Evolutionary conservation across 345 rosid genomes (phyloP), one percentile per base, ranked within the genome.

Genomic region (Populus davidiana): DNA sequence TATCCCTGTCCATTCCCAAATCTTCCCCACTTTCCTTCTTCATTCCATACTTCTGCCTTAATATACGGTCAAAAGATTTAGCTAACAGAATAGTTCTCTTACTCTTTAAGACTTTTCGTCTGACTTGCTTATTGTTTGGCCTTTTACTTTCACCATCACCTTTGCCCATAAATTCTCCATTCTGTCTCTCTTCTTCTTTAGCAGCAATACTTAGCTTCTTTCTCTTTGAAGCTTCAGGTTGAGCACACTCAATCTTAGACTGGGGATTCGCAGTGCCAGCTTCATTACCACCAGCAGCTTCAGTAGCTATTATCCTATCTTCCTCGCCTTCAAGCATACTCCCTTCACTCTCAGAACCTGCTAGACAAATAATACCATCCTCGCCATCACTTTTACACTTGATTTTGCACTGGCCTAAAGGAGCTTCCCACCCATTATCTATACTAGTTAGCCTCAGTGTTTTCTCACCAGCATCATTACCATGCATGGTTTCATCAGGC

Each of bases 151-250:
- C 56, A 69, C 6, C 35, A 29, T 27, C 38, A 2, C 5, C 31
- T 64, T 64, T 64, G 2, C 50, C 50, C 18, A 4, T 47, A 14
- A 47, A 47, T 47, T 47, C 50, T 47, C 16, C 50, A 47, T 47
- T 47, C 16, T 47, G 50, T 4, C 50, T 47, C 64, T 6, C 49
- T 41, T 27, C 41, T 44, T 63, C 77, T 39, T 74, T 14, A 63
- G 77, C 44, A 63, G 43, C 7, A 29, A 56, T 18, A 64, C n/a
- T 63, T 47, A 8, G 54, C 39, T 41, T 61, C 69, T 63, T 27
- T 36, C 6, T 62, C 27, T 18, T 62, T 25, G 16, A 72, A 72
- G 49, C 75, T n/a, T 72, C 56, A 16, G 75, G 75, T 38, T 47
- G 66, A 36, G 50, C 75, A 18, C 67, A 29, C 67, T 56, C 56